Evolutionary conservation across 768 basidiomycete genomes (phyloP).

Genomic region (Cystofilobasidium capitatum): DNA sequence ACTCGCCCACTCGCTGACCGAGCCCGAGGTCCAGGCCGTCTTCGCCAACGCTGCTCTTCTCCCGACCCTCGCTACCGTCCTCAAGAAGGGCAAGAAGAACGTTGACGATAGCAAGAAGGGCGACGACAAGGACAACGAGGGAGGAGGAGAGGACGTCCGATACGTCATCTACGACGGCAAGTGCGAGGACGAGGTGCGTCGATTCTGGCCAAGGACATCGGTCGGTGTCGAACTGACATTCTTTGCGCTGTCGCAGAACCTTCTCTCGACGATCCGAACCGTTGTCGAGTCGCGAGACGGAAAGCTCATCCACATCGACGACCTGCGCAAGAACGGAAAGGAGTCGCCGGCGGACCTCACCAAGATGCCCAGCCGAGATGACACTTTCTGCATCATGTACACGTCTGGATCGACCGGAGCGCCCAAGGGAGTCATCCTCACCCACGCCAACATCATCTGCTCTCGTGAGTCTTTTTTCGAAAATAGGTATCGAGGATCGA

Average conservation of each 20-base stretch:
- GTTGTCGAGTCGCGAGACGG: constrained; percentile 15
- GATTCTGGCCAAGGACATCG: too few relatives aligned
- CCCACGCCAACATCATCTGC: constrained; percentile 69
- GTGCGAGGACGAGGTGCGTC: constrained; percentile 38
- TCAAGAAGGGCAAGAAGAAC: constrained; percentile 52
- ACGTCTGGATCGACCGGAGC: constrained; percentile 58
- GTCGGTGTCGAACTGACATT: too few relatives aligned
- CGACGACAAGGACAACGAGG: constrained; percentile 23
- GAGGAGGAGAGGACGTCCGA: constrained; percentile 48
- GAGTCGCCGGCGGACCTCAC: constrained; percentile 48
- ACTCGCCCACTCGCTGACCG: constrained; percentile 80
- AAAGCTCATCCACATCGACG: constrained; percentile 57
- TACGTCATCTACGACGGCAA: constrained; percentile 78
- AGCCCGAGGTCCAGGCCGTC: constrained; percentile 70
- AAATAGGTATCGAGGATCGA: neutral
- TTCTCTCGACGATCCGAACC: constrained; percentile 6
- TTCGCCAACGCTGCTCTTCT: constrained; percentile 82
- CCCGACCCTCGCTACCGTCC: constrained; percentile 62
- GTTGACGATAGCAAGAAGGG: constrained; percentile 9
- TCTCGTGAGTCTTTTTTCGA: constrained; percentile 8
- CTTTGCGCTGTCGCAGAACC: neutral
- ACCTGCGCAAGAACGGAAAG: constrained; percentile 63
- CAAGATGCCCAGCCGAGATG: constrained; percentile 45
- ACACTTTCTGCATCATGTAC: constrained; percentile 66
- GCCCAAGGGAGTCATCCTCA: constrained; percentile 89